Conservation (phyloP, 2,329 filamentous ascomycete genomes). For the Paecilomyces niveus region DNA sequence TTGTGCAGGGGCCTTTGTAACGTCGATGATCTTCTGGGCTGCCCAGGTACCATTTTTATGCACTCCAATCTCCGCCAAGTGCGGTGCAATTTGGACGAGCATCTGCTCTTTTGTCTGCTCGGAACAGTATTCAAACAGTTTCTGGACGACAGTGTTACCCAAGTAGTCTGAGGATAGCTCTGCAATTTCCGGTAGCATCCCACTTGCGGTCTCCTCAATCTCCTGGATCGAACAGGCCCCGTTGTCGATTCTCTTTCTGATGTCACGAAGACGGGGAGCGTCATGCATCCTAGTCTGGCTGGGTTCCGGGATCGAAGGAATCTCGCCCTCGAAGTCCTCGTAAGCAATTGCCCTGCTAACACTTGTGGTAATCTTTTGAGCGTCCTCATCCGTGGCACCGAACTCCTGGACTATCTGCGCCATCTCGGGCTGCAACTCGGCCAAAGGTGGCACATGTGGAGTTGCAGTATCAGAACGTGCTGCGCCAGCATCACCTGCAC, state of each 20-base stretch:
- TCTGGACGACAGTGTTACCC: slow-evolving; percentile 98
- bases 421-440: slow-evolving; percentile 76
- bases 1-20: slow-evolving; percentile 76
- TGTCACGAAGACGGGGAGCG: slow-evolving; percentile 88
- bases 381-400: slow-evolving; percentile 74
- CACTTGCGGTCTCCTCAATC: slow-evolving; percentile 84
- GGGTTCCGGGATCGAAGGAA: slow-evolving; percentile 81
- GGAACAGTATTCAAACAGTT: slow-evolving; percentile 93
- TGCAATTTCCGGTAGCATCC: slow-evolving; percentile 94
- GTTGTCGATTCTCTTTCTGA: slow-evolving; percentile 96
- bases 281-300: slow-evolving; percentile 85
- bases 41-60: slow-evolving; percentile 99
- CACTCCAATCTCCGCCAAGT: slow-evolving; percentile 91
- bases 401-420: slow-evolving; percentile 80
- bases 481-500: slow-evolving; percentile 17
- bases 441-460: slow-evolving; percentile 60
- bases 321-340: slow-evolving; percentile 68
- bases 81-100: slow-evolving; percentile 78
- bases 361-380: slow-evolving; percentile 61
- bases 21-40: slow-evolving; percentile 97
- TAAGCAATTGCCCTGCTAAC: slow-evolving; percentile 73
- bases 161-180: slow-evolving; percentile 94
- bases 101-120: slow-evolving; percentile 86
- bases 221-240: slow-evolving; percentile 77
- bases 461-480: slow-evolving; percentile 26